phyloP scores from a whole-genome alignment of 805 yeast genomes.

The Sugiyamaella chiloensis region DNA sequence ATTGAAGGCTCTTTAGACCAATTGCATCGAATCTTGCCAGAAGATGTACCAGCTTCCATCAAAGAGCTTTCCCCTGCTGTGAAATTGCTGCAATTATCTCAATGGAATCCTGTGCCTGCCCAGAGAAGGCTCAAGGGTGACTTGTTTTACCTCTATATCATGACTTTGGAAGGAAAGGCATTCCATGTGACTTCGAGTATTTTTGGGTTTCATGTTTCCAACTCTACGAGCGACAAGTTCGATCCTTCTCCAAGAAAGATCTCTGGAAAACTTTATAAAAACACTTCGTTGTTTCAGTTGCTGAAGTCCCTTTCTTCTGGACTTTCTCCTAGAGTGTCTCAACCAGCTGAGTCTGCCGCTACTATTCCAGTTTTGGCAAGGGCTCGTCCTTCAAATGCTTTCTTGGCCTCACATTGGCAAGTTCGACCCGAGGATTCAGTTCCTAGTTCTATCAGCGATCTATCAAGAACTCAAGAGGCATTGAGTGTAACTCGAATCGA shows the following conservation, averaged over 20 bases:
- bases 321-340: constrained; percentile 21
- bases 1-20: constrained; percentile 23
- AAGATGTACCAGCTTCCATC: neutral
- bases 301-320: constrained; percentile 62
- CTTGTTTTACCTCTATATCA: constrained; percentile 67
- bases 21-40: constrained; percentile 20
- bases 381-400: constrained; percentile 53
- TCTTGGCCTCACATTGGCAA: constrained; percentile 76
- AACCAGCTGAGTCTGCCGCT: constrained; percentile 28
- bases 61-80: constrained; percentile 32
- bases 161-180: constrained; percentile 77
- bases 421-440: constrained; percentile 33
- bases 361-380: neutral
- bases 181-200: constrained; percentile 75
- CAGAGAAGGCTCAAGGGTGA: constrained; percentile 67
- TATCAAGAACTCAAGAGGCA: constrained; percentile 56
- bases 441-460: constrained; percentile 46
- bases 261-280: constrained; percentile 34
- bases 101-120: constrained; percentile 84
- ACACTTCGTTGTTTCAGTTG: constrained; percentile 58
- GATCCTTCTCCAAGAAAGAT: constrained; percentile 54
- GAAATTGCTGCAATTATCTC: constrained; percentile 64
- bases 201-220: constrained; percentile 77
- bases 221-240: constrained; percentile 61
- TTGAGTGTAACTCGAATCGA: constrained; percentile 59